phyloP scores from a whole-genome alignment of 306 rosid genomes.

The Calophaca sinica region DNA sequence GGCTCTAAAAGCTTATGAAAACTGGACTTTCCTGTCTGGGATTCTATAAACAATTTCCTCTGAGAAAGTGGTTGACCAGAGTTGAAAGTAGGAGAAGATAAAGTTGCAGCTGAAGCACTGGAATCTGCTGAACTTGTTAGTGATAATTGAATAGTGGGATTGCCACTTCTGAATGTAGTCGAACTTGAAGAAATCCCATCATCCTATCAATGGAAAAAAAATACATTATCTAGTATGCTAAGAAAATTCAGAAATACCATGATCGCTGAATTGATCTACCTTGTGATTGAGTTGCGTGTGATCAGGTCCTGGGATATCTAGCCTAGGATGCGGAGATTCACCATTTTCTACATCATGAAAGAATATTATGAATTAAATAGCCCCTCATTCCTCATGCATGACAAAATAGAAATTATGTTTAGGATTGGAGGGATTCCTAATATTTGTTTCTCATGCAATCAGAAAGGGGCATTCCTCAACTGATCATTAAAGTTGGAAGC shows the following conservation, averaged over 20 bases:
- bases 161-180: conserved; percentile 41
- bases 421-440: conserved; percentile 21
- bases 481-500: conserved; percentile 16
- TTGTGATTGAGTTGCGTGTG: conserved; percentile 55
- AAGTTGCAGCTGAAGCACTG: conserved; percentile 40
- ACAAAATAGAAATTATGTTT: background rate
- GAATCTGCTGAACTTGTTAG: conserved; percentile 46
- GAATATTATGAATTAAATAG: conserved; percentile 39
- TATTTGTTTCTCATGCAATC: background rate
- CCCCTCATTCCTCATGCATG: conserved; percentile 23
- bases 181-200: conserved; percentile 54
- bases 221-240: conserved; percentile 34
- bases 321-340: conserved; percentile 72
- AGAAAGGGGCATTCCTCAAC: background rate
- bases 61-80: conserved; percentile 64
- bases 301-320: conserved; percentile 68
- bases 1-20: conserved; percentile 95
- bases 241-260: conserved; percentile 37
- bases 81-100: conserved; percentile 57
- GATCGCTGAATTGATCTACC: conserved; percentile 57
- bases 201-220: conserved; percentile 51
- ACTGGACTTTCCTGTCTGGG: conserved; percentile 79
- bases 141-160: conserved; percentile 40
- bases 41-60: conserved; percentile 66
- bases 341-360: conserved; percentile 66